Evolutionary conservation across 805 yeast genomes (phyloP).

Genomic region (Kodamaea sagamina): DNA sequence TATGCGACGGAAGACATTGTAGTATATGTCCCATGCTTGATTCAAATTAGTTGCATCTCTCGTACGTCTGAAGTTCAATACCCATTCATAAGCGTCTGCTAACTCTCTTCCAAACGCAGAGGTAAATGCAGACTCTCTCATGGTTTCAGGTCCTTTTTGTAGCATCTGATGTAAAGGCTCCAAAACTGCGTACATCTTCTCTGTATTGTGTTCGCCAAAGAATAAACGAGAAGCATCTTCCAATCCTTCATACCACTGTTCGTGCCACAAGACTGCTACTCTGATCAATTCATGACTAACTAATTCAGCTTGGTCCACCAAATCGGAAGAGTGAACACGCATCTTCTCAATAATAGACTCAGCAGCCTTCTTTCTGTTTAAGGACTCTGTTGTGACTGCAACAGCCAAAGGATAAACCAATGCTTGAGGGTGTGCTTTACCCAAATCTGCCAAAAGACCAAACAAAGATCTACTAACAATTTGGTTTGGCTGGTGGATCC

Average conservation of each 20-base stretch:
- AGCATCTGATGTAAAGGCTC: conserved; percentile 87
- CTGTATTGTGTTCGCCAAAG: conserved; percentile 93
- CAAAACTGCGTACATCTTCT: conserved; percentile 87
- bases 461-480: conserved; percentile 78
- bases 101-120: conserved; percentile 93
- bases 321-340: conserved; percentile 79
- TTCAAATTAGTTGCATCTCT: conserved; percentile 85
- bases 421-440: conserved; percentile 96
- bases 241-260: conserved; percentile 95
- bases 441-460: conserved; percentile 80
- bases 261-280: conserved; percentile 97
- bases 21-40: conserved; percentile 98
- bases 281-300: conserved; percentile 93
- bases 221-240: conserved; percentile 94
- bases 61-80: conserved; percentile 77
- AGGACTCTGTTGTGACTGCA: conserved; percentile 90
- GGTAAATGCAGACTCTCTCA: conserved; percentile 89
- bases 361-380: conserved; percentile 89
- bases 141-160: conserved; percentile 85
- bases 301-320: conserved; percentile 90
- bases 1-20: conserved; percentile 88
- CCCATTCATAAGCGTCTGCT: conserved; percentile 92
- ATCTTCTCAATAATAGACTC: conserved; percentile 86
- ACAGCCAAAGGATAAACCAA: conserved; percentile 93
- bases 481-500: conserved; percentile 93